A percentile compares a stretch with the other conserved stretches of the same genome.
Evolutionary conservation across 2,329 filamentous ascomycete genomes (phyloP).

Genomic region (Colletotrichum limetticola): DNA sequence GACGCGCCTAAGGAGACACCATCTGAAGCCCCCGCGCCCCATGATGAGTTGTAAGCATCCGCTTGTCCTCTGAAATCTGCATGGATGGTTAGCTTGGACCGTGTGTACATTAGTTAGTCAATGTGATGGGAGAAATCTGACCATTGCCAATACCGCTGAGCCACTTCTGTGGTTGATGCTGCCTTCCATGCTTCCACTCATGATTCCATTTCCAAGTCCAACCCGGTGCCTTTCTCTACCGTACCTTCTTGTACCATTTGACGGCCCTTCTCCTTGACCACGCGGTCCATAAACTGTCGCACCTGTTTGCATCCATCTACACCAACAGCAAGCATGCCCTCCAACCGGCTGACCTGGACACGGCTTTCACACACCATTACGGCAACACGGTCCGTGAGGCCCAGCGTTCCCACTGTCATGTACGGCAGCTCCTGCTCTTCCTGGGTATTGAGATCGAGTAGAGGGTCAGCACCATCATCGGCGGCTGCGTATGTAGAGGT

Average conservation of each 20-base stretch:
- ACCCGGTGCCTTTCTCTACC: conserved; percentile 58
- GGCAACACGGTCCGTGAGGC: conserved; percentile 78
- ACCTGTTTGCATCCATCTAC: conserved; percentile 93
- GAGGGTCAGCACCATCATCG: conserved; percentile 77
- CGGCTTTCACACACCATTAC: conserved; percentile 88
- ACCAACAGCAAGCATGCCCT: conserved; percentile 92
- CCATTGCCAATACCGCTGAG: conserved; percentile 5
- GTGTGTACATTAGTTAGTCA: conserved; percentile 16
- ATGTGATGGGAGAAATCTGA: conserved; percentile 20
- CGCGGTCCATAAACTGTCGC: conserved; percentile 80
- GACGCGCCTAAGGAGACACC: conserved; percentile 50
- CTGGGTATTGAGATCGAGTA: conserved; percentile 81
- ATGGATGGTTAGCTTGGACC: conserved; percentile 12
- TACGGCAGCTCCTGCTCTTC: conserved; percentile 92
- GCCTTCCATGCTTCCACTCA: conserved; percentile 35
- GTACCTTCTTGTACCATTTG: conserved; percentile 69
- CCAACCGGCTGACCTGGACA: conserved; percentile 82
- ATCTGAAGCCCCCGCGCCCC: conserved; percentile 43
- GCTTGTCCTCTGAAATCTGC: not conserved
- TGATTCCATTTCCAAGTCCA: conserved; percentile 63
- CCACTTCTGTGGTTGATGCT: conserved; percentile 24
- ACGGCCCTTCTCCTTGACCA: conserved; percentile 78
- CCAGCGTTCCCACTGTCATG: conserved; percentile 85
- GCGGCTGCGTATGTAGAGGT: conserved; percentile 73
- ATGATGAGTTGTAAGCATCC: conserved; percentile 60